phyloP scores from a whole-genome alignment of 306 rosid genomes.

The Aeschynomene evenia region DNA sequence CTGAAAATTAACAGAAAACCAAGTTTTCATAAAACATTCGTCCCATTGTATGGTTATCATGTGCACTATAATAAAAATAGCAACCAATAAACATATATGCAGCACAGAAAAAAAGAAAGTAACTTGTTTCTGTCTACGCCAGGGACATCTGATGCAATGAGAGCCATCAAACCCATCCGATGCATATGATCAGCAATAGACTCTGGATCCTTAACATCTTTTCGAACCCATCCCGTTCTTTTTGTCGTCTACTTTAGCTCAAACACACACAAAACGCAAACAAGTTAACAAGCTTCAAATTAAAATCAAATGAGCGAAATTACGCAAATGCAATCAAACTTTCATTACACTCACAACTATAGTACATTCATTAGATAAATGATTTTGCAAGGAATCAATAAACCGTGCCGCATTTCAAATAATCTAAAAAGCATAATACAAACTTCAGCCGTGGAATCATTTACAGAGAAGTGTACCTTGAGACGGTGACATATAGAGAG shows the following conservation, averaged over 20 bases:
- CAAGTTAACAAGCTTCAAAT: not conserved
- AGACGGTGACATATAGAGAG: constrained; percentile 82
- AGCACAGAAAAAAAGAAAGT: not conserved
- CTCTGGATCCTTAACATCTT: constrained; percentile 63
- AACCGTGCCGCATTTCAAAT: not conserved
- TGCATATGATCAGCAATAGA: constrained; percentile 95
- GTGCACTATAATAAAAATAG: not conserved
- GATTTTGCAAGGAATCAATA: no score
- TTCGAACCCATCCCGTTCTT: constrained; percentile 80
- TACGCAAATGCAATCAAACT: not conserved
- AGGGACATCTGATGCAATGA: constrained; percentile 76
- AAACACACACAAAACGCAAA: not conserved
- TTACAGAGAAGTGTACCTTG: constrained; percentile 38
- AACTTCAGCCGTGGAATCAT: not conserved
- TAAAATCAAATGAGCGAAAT: not conserved
- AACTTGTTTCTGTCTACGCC: constrained; percentile 81
- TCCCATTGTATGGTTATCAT: not conserved
- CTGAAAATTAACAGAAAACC: constrained; percentile 41
- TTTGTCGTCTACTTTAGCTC: constrained; percentile 60
- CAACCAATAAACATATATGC: not conserved
- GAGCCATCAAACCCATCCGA: constrained; percentile 86
- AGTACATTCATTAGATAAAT: no score
- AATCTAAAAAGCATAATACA: not conserved
- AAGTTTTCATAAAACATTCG: constrained; percentile 13
- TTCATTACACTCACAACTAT: not conserved